Percentiles rank a stretch among this genome's conserved stretches.
phyloP scores from a whole-genome alignment of 2,329 filamentous ascomycete genomes.

The Fusarium dimerum region DNA sequence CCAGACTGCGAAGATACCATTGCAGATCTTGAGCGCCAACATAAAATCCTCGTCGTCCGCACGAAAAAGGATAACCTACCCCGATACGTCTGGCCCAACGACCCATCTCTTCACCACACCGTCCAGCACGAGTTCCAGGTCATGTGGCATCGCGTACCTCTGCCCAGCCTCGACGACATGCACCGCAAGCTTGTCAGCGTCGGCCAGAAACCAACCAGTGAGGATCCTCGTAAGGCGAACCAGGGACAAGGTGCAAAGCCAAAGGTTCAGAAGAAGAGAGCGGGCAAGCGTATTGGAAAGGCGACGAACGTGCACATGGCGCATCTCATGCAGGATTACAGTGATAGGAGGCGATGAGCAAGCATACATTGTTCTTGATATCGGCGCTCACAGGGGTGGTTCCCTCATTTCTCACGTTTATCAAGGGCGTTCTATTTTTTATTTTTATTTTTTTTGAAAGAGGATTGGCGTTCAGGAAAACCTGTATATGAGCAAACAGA shows the following conservation, averaged over 20 bases:
- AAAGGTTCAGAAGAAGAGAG: slow-evolving; percentile 73
- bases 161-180: slow-evolving; percentile 76
- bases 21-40: slow-evolving; percentile 72
- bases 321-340: slow-evolving; percentile 75
- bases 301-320: slow-evolving; percentile 88
- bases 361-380: neutral
- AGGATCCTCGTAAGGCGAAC: slow-evolving; percentile 62
- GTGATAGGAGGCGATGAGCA: slow-evolving; percentile 44
- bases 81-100: slow-evolving; percentile 85
- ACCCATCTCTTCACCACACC: slow-evolving; percentile 71
- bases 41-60: slow-evolving; percentile 80
- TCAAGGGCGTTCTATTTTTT: too few species aligned
- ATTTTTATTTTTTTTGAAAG: too few species aligned
- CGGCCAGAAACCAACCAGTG: slow-evolving; percentile 81
- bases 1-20: slow-evolving; percentile 79
- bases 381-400: neutral
- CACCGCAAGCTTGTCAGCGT: slow-evolving; percentile 75
- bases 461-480: too few species aligned
- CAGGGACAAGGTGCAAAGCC: slow-evolving; percentile 51
- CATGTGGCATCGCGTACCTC: slow-evolving; percentile 79
- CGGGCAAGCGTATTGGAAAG: slow-evolving; percentile 69
- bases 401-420: too few species aligned
- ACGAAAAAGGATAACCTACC: slow-evolving; percentile 92
- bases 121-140: slow-evolving; percentile 82
- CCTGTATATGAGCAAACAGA: too few species aligned